These are phyloP conservation scores for Neopestalotiopsis sp. DNA, from an alignment of 2,329 filamentous ascomycete species.

Conservation along the genomic window DNA sequence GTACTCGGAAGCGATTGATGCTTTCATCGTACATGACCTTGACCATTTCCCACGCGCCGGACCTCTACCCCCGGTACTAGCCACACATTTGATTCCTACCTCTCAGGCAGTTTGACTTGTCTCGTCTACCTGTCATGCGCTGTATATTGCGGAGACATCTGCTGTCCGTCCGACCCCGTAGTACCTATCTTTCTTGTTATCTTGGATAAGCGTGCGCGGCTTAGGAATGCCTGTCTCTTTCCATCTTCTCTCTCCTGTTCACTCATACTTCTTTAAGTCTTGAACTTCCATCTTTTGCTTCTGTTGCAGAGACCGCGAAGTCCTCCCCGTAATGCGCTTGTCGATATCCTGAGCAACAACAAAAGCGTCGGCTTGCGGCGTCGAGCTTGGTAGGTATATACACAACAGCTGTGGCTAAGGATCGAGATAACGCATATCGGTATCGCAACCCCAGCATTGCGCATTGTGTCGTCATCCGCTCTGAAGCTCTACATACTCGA, in stretches of 20 bases:
- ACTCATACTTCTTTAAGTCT: background rate
- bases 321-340: background rate
- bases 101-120: background rate
- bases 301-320: background rate
- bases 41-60: conserved; percentile 1
- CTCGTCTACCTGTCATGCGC: background rate
- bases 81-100: background rate
- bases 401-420: background rate
- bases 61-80: background rate
- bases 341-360: background rate
- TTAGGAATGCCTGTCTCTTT: background rate
- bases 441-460: background rate
- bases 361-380: background rate
- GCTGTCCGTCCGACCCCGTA: background rate
- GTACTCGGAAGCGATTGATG: background rate
- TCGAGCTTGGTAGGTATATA: background rate
- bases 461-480: background rate
- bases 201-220: background rate
- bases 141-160: conserved; percentile 18
- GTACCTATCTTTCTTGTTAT: background rate
- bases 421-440: conserved; percentile 6
- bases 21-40: conserved; percentile 1
- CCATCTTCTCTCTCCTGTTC: background rate
- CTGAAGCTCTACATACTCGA: background rate
- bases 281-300: background rate